Percentiles rank a stretch among this genome's conserved stretches.
phyloP scores from a whole-genome alignment of 176 grass and related monocot species.

The Oryza nivara region DNA sequence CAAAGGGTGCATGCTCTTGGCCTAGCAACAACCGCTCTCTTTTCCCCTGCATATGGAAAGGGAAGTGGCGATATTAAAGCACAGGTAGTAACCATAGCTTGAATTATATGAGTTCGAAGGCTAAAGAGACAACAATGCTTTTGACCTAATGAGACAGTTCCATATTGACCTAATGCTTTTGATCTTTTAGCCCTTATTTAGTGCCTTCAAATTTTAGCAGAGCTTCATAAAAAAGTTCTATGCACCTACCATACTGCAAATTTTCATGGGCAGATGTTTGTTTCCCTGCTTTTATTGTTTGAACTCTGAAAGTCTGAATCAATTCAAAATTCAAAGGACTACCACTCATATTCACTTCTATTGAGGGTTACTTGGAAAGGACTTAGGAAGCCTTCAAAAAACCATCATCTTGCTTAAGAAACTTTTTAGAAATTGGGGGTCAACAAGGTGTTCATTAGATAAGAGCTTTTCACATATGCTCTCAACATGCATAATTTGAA shows the following conservation, averaged over 20 bases:
- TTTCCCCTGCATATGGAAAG: constrained; percentile 48
- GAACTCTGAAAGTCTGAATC: constrained; percentile 4
- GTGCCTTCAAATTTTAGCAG: background rate
- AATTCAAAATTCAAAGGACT: background rate
- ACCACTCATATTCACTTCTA: background rate
- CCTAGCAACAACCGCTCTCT: constrained; percentile 64
- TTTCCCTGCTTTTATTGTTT: background rate
- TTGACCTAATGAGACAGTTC: background rate
- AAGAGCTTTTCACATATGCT: background rate
- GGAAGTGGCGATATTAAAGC: background rate
- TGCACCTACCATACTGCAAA: background rate
- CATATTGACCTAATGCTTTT: background rate
- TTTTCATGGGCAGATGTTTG: background rate
- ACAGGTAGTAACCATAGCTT: background rate
- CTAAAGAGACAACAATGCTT: background rate
- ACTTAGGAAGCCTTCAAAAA: background rate
- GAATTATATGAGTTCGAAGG: background rate
- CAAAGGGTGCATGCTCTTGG: constrained; percentile 85
- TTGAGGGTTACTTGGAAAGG: background rate
- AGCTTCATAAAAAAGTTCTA: background rate
- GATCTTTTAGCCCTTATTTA: background rate
- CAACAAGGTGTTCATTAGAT: background rate
- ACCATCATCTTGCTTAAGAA: constrained; percentile 10
- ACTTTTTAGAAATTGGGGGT: background rate
- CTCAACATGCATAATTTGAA: background rate